Percentiles rank a stretch among this genome's conserved stretches.
Conservation (phyloP, 768 basidiomycete species). For the Strobilomyces confusus region DNA sequence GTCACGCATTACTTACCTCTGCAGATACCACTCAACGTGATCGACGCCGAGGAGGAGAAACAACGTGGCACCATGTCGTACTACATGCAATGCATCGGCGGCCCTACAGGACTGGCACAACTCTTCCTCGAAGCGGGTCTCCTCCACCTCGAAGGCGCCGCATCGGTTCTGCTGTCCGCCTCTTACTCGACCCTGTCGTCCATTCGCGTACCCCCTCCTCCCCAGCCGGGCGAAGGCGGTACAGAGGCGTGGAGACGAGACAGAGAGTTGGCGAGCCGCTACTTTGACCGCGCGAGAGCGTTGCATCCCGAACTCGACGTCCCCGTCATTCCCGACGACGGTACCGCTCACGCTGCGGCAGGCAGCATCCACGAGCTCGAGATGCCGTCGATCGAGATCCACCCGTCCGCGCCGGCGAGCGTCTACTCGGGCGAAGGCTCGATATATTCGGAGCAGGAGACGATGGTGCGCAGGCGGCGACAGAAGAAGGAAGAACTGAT, state of each 20-base stretch:
- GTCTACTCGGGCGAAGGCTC: constrained; percentile 27
- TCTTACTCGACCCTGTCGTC: constrained; percentile 78
- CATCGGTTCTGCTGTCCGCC: constrained; percentile 63
- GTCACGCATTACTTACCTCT: constrained; percentile 69
- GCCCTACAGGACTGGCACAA: constrained; percentile 60
- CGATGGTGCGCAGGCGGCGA: constrained; percentile 43
- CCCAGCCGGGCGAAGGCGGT: constrained; percentile 51
- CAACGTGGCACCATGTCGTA: constrained; percentile 54
- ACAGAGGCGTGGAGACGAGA: constrained; percentile 74
- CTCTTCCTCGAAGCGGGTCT: constrained; percentile 77
- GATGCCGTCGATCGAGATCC: constrained; percentile 66
- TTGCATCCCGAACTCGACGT: constrained; percentile 65
- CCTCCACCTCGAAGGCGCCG: constrained; percentile 77
- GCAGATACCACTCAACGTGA: constrained; percentile 38
- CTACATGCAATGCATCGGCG: constrained; percentile 64
- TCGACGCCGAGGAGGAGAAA: constrained; percentile 35
- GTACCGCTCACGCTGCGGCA: constrained; percentile 23
- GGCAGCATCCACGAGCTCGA: constrained; percentile 43
- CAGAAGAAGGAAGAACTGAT: constrained; percentile 55
- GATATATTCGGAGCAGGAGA: constrained; percentile 28
- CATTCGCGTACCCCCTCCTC: constrained; percentile 58
- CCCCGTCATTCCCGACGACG: constrained; percentile 57
- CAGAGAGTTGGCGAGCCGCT: constrained; percentile 63
- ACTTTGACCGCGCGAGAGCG: constrained; percentile 65
- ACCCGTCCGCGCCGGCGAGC: constrained; percentile 24